Evolutionary conservation across 805 yeast genomes (phyloP).

Genomic region (Candida ovalis): DNA sequence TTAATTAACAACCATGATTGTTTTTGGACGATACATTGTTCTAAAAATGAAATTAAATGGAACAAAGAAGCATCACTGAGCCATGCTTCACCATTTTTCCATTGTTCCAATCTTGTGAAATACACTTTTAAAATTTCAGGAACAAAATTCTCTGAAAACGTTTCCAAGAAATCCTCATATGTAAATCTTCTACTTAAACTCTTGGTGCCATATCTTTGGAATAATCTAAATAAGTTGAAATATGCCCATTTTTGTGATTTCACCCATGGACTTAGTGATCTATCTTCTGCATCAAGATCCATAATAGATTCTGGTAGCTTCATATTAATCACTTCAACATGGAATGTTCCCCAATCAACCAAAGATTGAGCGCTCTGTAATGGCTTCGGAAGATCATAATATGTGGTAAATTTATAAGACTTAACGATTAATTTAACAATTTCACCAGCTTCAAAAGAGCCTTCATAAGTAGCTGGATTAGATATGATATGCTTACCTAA

Average conservation of each 20-base stretch:
- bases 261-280: slow-evolving; percentile 55
- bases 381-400: slow-evolving; percentile 69
- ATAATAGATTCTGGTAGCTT: slow-evolving; percentile 51
- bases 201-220: slow-evolving; percentile 63
- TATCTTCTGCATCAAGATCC: slow-evolving; percentile 49
- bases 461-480: slow-evolving; percentile 29
- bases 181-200: slow-evolving; percentile 42
- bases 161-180: slow-evolving; percentile 56
- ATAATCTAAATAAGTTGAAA: slow-evolving; percentile 69
- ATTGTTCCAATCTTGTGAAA: slow-evolving; percentile 63
- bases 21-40: slow-evolving; percentile 54
- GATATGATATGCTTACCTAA: slow-evolving; percentile 56
- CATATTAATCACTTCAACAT: slow-evolving; percentile 61
- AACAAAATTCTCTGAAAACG: slow-evolving; percentile 55
- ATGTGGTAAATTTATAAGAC: slow-evolving; percentile 76
- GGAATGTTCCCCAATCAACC: slow-evolving; percentile 72
- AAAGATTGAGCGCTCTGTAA: slow-evolving; percentile 52
- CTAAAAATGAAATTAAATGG: slow-evolving; percentile 61
- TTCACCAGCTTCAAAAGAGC: slow-evolving; percentile 47
- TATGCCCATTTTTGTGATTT: slow-evolving; percentile 88
- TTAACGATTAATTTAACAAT: slow-evolving; percentile 75
- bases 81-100: slow-evolving; percentile 71
- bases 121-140: slow-evolving; percentile 70
- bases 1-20: slow-evolving; percentile 65
- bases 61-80: slow-evolving; percentile 61